Conservation (phyloP, 2,329 filamentous ascomycete species). For the Neocucurbitaria cava region DNA sequence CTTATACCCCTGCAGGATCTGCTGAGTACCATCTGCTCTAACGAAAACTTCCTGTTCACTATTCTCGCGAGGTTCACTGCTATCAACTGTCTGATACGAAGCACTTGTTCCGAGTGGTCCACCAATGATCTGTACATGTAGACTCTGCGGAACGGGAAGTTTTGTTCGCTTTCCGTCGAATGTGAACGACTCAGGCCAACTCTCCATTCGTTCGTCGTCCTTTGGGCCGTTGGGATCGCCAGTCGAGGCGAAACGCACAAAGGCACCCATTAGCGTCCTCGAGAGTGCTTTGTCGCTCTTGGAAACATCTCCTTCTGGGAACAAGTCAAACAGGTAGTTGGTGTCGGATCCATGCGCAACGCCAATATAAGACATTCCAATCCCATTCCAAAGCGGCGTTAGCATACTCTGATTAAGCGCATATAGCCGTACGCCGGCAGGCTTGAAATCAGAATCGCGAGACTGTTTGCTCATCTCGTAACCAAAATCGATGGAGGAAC, state of each 20-base stretch:
- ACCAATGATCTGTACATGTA: too few species aligned
- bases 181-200: background rate
- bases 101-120: too few species aligned
- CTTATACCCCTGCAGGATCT: too few species aligned
- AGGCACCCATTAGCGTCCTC: background rate
- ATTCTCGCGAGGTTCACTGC: too few species aligned
- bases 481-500: conserved; percentile 20
- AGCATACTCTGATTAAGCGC: conserved; percentile 19
- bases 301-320: background rate
- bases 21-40: too few species aligned
- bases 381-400: conserved; percentile 13
- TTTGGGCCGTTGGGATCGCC: background rate
- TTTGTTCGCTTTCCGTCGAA: background rate
- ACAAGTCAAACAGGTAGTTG: background rate
- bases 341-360: background rate
- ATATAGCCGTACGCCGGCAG: background rate
- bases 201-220: background rate
- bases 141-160: background rate
- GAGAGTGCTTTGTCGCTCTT: background rate
- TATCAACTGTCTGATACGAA: too few species aligned
- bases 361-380: background rate
- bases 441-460: background rate
- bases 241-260: background rate
- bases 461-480: conserved; percentile 8
- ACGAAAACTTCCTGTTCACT: too few species aligned